Evolutionary conservation across 2,329 filamentous ascomycete species (phyloP).

Genomic region (Raffaelea deltoideospora): DNA sequence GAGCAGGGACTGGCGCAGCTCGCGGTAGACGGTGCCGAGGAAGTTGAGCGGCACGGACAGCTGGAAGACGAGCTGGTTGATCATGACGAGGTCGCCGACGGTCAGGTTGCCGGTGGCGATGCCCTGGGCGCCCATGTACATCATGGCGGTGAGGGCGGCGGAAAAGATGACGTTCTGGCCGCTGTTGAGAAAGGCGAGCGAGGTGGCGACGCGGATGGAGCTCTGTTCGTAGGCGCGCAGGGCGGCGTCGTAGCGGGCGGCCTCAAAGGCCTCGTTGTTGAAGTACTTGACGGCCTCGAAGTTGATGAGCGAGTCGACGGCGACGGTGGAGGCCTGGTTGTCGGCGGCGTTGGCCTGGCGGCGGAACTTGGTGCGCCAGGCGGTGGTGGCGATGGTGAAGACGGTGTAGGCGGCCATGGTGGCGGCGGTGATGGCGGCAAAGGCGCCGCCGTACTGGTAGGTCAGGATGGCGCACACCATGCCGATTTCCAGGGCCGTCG

Average conservation of each 20-base stretch:
- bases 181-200: conserved; percentile 79
- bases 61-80: conserved; percentile 97
- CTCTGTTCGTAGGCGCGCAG: conserved; percentile 78
- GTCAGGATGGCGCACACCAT: conserved; percentile 95
- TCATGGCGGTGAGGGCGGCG: conserved; percentile 84
- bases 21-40: conserved; percentile 91
- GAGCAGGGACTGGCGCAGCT: conserved; percentile 81
- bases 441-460: conserved; percentile 85
- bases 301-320: conserved; percentile 93
- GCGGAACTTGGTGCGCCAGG: conserved; percentile 94
- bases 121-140: conserved; percentile 89
- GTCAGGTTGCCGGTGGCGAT: conserved; percentile 70
- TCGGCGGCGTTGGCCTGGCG: conserved; percentile 92
- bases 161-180: conserved; percentile 98
- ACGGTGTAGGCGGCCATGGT: conserved; percentile 92
- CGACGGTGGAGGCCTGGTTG: conserved; percentile 87
- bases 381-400: conserved; percentile 94
- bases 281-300: conserved; percentile 99
- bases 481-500: conserved; percentile 82
- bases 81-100: conserved; percentile 93
- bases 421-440: conserved; percentile 74
- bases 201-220: conserved; percentile 94
- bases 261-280: conserved; percentile 96
- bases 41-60: conserved; percentile 95
- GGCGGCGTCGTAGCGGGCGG: conserved; percentile 76